Percentiles rank a stretch among this genome's conserved stretches.
These are phyloP conservation scores for Delonix regia DNA, from an alignment of 306 rosid species.

Conservation along the genomic window DNA sequence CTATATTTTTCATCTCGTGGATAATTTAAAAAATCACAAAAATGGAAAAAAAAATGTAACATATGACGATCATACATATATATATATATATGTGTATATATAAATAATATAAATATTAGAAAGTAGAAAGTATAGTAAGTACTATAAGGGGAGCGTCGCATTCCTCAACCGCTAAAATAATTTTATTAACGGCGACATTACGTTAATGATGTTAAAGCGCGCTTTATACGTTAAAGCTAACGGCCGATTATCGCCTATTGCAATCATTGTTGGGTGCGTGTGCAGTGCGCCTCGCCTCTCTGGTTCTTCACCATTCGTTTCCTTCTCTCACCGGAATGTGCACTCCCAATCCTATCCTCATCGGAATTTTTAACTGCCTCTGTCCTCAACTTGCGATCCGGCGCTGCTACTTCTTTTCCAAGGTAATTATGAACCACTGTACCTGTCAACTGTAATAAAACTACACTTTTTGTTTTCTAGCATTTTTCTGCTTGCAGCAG, in stretches of 20 bases:
- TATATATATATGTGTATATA: too few species aligned
- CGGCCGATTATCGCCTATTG: conserved; percentile 20
- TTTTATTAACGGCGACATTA: conserved; percentile 33
- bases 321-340: conserved; percentile 15
- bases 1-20: not conserved
- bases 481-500: not conserved
- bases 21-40: not conserved
- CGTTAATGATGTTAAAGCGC: conserved; percentile 21
- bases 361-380: conserved; percentile 15
- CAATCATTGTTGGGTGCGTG: conserved; percentile 44
- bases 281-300: not conserved
- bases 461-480: conserved; percentile 12
- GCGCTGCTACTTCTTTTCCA: not conserved
- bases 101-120: too few species aligned
- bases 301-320: not conserved
- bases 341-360: conserved; percentile 23
- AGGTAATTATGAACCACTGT: conserved; percentile 23
- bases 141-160: not conserved
- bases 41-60: too few species aligned
- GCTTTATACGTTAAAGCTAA: conserved; percentile 33
- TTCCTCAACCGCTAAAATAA: not conserved
- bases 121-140: not conserved
- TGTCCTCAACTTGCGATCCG: conserved; percentile 34
- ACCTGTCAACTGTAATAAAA: not conserved
- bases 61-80: not conserved